Evolutionary conservation across 2,329 filamentous ascomycete genomes (phyloP).

Genomic region (Trichoderma asperellum): DNA sequence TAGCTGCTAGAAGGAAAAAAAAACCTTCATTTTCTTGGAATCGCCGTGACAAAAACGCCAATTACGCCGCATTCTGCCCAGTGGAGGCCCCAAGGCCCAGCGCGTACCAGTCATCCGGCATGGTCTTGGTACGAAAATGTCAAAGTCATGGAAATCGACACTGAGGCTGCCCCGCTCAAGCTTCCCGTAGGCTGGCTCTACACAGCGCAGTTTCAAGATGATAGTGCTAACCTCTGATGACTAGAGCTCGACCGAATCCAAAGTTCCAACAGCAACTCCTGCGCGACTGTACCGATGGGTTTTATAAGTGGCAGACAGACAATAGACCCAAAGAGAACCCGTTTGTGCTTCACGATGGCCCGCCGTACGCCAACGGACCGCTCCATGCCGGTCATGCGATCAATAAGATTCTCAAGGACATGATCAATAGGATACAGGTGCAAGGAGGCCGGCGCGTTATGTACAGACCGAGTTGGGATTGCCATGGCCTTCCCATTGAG

Average conservation of each 20-base stretch:
- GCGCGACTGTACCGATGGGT: conserved; percentile 77
- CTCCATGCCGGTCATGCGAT: conserved; percentile 93
- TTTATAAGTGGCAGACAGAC: conserved; percentile 83
- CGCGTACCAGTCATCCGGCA: conserved; percentile 33
- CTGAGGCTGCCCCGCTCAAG: conserved; percentile 74
- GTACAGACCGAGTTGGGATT: conserved; percentile 96
- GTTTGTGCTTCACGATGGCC: conserved; percentile 92
- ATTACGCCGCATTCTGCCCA: conserved; percentile 20
- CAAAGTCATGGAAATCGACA: conserved; percentile 72
- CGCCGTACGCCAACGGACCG: conserved; percentile 91
- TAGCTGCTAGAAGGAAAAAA: not conserved
- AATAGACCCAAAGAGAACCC: conserved; percentile 58
- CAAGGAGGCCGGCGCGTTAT: conserved; percentile 70
- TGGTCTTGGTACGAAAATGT: conserved; percentile 43
- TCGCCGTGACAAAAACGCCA: conserved; percentile 20
- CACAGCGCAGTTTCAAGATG: not conserved
- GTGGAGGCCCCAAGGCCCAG: conserved; percentile 26
- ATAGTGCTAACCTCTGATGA: not conserved
- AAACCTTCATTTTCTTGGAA: not conserved
- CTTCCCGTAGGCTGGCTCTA: conserved; percentile 63
- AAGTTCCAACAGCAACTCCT: conserved; percentile 63
- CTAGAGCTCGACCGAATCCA: conserved; percentile 56
- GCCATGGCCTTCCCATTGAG: conserved; percentile 95
- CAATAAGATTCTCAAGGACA: conserved; percentile 97
- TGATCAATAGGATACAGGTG: conserved; percentile 81